Base-by-base conservation (phyloP, 1,139 yeast species). In the Cylindricascospora bacillispora region DNA sequence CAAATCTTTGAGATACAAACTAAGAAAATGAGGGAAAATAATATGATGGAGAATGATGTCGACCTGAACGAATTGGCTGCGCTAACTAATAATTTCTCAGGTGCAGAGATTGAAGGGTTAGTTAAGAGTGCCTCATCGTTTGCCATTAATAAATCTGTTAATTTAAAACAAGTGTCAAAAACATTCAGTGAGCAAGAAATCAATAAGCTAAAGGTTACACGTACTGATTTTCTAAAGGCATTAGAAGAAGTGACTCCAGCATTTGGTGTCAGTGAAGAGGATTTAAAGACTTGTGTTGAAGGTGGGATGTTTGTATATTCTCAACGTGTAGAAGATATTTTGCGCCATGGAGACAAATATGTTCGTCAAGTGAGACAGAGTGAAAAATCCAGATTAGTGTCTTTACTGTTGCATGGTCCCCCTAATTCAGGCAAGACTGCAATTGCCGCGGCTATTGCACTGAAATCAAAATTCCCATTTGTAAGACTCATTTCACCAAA, bases 101-200 rank as follows among this genome's bases (percentile, higher is more conserved):
- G 99, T 63, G 99, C 99, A 15, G 99, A 89, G 59, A 73, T 89
- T 45, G 95, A 85, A 60, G 99, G 98, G 51, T 67, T 92, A 43
- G 92, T 92, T 28, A 89, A 86, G 50, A 78, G 93, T 43, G 98
- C 99, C 4, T 79, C 93, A 31, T 85, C 95, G 3, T 86, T 85
- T 59, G 95, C 97, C 1, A 73, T 89, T 39, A 82, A 83, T 45
- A 70, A 83, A 40, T 83, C 79, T 46, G 82, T 92, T 31, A 79
- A 79, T 44, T 73, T 79, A 37, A 95, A 93, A 15, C 67, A 85
- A 15, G 92, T 86, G 12, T 71, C 74, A 39, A 72, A 77, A 10
- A 65, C 65, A 37, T 63, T 70, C 36, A 64, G 64, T 36, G 65
- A 65, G 33, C 73, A 73, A 39, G 82, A 76, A 44, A 60, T 70